phyloP scores from a whole-genome alignment of 208 protist genomes.

The Vickermania spadyakhi region DNA sequence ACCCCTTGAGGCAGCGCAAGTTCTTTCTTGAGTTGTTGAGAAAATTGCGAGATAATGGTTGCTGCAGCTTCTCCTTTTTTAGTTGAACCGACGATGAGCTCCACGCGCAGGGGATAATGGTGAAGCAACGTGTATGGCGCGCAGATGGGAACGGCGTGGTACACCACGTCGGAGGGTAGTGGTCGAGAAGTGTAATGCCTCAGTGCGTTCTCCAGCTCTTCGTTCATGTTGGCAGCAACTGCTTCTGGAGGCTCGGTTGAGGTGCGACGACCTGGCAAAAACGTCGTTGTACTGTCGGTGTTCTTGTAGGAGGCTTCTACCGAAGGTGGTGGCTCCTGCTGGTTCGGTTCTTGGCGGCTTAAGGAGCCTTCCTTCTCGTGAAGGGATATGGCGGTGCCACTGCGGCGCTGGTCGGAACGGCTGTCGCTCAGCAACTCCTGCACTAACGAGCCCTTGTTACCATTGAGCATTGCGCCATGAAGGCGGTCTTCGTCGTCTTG shows the following conservation, averaged over 20 bases:
- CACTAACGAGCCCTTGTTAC: conserved; percentile 44
- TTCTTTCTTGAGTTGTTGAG: not conserved
- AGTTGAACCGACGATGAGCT: conserved; percentile 19
- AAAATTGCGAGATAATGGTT: conserved; percentile 9
- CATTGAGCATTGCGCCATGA: conserved; percentile 47
- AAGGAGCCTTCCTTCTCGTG: not conserved
- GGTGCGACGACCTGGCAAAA: too few relatives aligned
- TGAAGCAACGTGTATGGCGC: conserved; percentile 29
- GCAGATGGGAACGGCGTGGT: conserved; percentile 36
- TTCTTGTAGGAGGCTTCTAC: conserved; percentile 2
- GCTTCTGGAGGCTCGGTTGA: not conserved
- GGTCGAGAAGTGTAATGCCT: conserved; percentile 28
- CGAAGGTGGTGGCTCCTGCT: too few relatives aligned
- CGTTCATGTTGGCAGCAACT: conserved; percentile 8
- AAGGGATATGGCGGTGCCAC: not conserved
- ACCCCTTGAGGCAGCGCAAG: not conserved
- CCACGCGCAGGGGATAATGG: conserved; percentile 30
- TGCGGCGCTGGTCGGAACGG: not conserved
- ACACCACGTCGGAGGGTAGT: conserved; percentile 13
- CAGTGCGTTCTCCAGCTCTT: conserved; percentile 18
- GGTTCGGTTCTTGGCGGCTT: not conserved
- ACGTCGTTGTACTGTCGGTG: not conserved
- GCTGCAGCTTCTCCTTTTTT: conserved; percentile 41
- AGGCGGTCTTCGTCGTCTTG: conserved; percentile 69
- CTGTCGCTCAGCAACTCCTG: conserved; percentile 21